These are phyloP conservation scores for Phytophthora fragariae DNA, from an alignment of 352 stramenopile species.

Conservation along the genomic window DNA sequence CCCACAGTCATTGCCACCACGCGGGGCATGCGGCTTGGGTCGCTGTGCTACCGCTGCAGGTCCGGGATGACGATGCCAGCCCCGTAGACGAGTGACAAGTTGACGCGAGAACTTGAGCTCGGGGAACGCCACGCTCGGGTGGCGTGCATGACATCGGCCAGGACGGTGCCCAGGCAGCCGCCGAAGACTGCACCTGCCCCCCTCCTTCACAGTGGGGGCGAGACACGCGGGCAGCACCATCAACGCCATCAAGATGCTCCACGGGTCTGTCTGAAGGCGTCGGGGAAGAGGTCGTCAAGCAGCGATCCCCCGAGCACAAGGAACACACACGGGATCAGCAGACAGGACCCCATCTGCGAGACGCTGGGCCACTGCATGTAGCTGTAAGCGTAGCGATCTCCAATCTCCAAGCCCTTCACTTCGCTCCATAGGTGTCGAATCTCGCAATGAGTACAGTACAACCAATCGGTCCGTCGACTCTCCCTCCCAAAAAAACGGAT, in stretches of 20 bases:
- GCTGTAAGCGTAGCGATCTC: too few relatives aligned
- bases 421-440: too few relatives aligned
- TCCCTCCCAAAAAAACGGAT: too few relatives aligned
- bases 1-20: conserved; percentile 9
- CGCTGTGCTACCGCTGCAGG: conserved; percentile 13
- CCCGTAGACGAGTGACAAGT: conserved; percentile 10
- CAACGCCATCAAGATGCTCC: conserved; percentile 13
- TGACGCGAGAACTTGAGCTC: conserved; percentile 17
- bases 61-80: conserved; percentile 15
- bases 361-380: background rate
- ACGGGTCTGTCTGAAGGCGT: conserved; percentile 9
- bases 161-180: conserved; percentile 6
- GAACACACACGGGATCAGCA: conserved; percentile 17
- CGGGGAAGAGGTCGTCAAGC: conserved; percentile 10
- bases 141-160: conserved; percentile 12
- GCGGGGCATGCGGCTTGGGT: conserved; percentile 11
- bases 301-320: conserved; percentile 9
- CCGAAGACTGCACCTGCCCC: conserved; percentile 6
- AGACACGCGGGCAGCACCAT: conserved; percentile 14
- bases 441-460: background rate
- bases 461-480: too few relatives aligned
- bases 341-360: conserved; percentile 23
- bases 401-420: too few relatives aligned
- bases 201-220: conserved; percentile 8
- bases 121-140: conserved; percentile 6